Percentiles rank a stretch among this genome's conserved stretches.
phyloP scores from a whole-genome alignment of 1,139 yeast species.

The Saccharomyces hybrid region DNA sequence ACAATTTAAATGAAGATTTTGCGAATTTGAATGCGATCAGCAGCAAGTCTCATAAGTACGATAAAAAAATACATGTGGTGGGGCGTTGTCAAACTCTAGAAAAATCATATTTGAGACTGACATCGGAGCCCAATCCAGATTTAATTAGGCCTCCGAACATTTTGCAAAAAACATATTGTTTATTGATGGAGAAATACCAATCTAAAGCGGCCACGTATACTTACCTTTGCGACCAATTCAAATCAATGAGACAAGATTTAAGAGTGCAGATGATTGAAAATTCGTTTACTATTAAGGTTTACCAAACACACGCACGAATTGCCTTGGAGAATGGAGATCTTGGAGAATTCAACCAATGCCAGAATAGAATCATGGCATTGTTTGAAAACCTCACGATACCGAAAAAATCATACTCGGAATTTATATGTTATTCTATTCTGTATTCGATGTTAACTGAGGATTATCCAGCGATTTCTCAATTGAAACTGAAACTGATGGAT shows the following conservation, averaged over 20 bases:
- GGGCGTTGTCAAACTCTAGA: slow-evolving; percentile 66
- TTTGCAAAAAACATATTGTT: slow-evolving; percentile 50
- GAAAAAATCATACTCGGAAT: slow-evolving; percentile 48
- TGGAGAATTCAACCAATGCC: slow-evolving; percentile 95
- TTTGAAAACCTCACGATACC: slow-evolving; percentile 40
- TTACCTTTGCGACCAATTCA: slow-evolving; percentile 82
- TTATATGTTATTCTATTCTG: slow-evolving; percentile 65
- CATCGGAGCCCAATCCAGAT: slow-evolving; percentile 87
- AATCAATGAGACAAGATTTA: slow-evolving; percentile 85
- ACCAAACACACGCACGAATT: slow-evolving; percentile 81
- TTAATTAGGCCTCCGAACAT: slow-evolving; percentile 67
- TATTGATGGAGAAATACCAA: slow-evolving; percentile 49
- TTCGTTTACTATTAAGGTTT: slow-evolving; percentile 69
- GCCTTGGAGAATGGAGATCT: slow-evolving; percentile 77
- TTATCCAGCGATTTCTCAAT: slow-evolving; percentile 33
- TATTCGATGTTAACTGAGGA: slow-evolving; percentile 77
- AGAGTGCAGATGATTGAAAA: slow-evolving; percentile 86
- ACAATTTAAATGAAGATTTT: slow-evolving; percentile 19
- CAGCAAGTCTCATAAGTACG: slow-evolving; percentile 27
- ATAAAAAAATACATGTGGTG: slow-evolving; percentile 39
- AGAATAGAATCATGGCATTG: slow-evolving; percentile 62
- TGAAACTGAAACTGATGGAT: slow-evolving; percentile 27
- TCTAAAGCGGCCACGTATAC: slow-evolving; percentile 51
- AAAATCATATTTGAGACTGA: slow-evolving; percentile 71
- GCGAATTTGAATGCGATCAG: slow-evolving; percentile 29